Percentiles rank a stretch among this genome's conserved stretches.
These are phyloP conservation scores for Diophrys sp. DNA, from an alignment of 73 alveolate genomes.

Conservation along the genomic window DNA sequence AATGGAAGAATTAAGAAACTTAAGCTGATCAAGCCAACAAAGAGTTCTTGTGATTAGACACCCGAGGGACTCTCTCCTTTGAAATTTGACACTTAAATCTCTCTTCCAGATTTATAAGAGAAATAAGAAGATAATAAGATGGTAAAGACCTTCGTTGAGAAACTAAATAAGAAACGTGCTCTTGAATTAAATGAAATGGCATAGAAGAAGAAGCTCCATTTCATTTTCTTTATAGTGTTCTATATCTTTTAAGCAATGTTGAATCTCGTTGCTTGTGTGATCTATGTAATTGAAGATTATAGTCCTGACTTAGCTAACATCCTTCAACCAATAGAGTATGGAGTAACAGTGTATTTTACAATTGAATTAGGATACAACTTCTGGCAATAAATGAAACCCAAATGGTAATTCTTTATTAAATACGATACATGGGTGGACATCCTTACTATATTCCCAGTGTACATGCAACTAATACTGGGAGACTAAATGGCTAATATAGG, in stretches of 20 bases:
- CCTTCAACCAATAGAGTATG: background rate
- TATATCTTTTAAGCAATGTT: background rate
- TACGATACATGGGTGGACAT: slow-evolving; percentile 8
- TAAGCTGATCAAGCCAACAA: background rate
- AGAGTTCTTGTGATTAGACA: too few relatives aligned
- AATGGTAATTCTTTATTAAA: slow-evolving; percentile 1
- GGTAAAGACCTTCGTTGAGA: background rate
- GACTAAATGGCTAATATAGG: background rate
- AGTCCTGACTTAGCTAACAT: background rate
- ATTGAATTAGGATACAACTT: slow-evolving; percentile 3
- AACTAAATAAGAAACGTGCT: background rate
- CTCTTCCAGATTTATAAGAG: too few relatives aligned
- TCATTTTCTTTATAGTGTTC: background rate
- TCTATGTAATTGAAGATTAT: slow-evolving; percentile 9
- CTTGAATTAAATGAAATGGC: background rate
- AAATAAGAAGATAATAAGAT: too few relatives aligned
- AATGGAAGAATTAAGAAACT: background rate
- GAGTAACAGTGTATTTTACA: slow-evolving; percentile 11
- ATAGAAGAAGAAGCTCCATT: background rate
- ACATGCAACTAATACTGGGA: background rate
- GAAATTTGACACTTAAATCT: too few relatives aligned
- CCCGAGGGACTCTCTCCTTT: too few relatives aligned
- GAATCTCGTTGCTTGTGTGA: slow-evolving; percentile 4
- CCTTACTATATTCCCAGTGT: slow-evolving; percentile 11
- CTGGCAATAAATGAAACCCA: background rate